phyloP scores from a whole-genome alignment of 495 filamentous ascomycete species.

The Lasiosphaeris hirsuta region DNA sequence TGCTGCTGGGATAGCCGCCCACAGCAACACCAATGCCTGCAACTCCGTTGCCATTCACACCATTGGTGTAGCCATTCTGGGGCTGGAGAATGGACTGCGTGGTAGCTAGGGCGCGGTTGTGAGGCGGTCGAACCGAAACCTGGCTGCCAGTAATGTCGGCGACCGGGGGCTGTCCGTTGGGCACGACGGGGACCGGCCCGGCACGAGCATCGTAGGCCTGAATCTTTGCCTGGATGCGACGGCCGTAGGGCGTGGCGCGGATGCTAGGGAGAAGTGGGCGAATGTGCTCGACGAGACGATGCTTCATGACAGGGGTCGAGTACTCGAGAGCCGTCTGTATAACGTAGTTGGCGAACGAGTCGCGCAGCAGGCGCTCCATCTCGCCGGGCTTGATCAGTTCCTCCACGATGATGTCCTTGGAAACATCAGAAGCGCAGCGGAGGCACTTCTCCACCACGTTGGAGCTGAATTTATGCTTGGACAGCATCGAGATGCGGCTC shows the following conservation, averaged over 20 bases:
- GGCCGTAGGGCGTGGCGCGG: constrained; percentile 85
- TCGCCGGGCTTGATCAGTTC: constrained; percentile 74
- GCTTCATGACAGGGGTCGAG: constrained; percentile 65
- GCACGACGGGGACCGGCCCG: constrained; percentile 9
- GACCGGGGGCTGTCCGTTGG: constrained; percentile 33
- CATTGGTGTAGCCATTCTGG: constrained; percentile 18
- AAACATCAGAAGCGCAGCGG: constrained; percentile 56
- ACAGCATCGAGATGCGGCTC: constrained; percentile 69
- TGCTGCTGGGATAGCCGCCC: constrained; percentile 26
- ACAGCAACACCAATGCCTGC: constrained; percentile 14
- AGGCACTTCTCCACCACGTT: constrained; percentile 98
- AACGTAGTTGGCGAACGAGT: constrained; percentile 95
- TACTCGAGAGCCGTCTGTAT: constrained; percentile 94
- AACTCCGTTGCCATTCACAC: constrained; percentile 12
- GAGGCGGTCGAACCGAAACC: constrained; percentile 32
- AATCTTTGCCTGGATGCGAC: constrained; percentile 87
- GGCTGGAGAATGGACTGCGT: constrained; percentile 25
- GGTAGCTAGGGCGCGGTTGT: constrained; percentile 31
- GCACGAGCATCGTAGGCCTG: constrained; percentile 41
- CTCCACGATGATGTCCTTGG: constrained; percentile 72
- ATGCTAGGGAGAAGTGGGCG: constrained; percentile 79
- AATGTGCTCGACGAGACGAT: constrained; percentile 72
- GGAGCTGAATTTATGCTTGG: constrained; percentile 98
- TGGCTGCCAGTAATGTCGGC: constrained; percentile 42
- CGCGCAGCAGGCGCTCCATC: constrained; percentile 80